Evolutionary conservation across 495 filamentous ascomycete species (phyloP), one percentile per base, ranked within the genome.

Genomic region (Hypoxylon perforatum): DNA sequence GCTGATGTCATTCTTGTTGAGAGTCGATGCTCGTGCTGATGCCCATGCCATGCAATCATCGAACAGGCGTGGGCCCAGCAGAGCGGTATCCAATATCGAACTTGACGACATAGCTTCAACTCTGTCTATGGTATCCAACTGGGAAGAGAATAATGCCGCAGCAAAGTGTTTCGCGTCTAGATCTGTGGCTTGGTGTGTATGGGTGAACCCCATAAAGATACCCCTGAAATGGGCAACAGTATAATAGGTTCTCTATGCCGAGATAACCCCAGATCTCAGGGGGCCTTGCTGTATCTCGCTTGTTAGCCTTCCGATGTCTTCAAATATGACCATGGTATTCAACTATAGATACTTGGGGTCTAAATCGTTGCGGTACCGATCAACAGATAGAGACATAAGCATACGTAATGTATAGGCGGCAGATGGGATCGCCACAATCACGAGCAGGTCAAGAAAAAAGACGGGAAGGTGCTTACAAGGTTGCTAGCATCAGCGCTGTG

Each of bases 51-150:
- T 38, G 52, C 10, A 17, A 18, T 44, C 52, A 18, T 55, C 22
- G 36, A 44, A 44, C 15, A 55, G 52, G 21, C 52, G 52, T 15
- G 52, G 21, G 19, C 19, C 21, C 21, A 55, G 52, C 30, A 55
- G 36, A 35, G 30, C 11, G 2, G 38, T 45, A 38, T 55, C 36
- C 12, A 44, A 17, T 8, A 55, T 44, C 21, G 38, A 44, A 28
- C 17, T 55, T 18, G 36, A 55, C 38, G 38, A 55, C 52, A 55
- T 44, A 17, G 21, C 21, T 18, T 44, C 5, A 14, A 44, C 19
- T 35, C 30, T n/a, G 30, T 5, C 5, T 35, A 35, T 35, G 30
- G 11, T 35, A 35, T 35, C 30, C 11, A 35, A 5, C 30, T 35
- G 30, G 30, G 30, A 35, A 35, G 30, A 11, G 30, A 35, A 35